Evolutionary conservation across 352 stramenopile species (phyloP), one percentile per base, ranked within the genome.

Genomic region (Pythium aquatile): DNA sequence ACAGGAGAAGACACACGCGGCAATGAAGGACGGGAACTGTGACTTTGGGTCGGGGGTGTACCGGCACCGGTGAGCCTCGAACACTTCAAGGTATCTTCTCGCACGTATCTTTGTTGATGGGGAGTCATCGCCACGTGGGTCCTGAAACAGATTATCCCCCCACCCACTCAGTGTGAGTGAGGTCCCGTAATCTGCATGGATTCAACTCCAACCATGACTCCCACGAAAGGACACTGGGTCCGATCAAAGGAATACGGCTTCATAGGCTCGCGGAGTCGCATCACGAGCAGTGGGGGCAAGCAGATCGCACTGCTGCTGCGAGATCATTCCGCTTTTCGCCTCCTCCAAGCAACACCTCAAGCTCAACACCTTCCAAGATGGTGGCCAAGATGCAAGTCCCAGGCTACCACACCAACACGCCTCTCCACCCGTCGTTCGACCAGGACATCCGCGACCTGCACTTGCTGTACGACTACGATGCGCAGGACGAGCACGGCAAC

Each of bases 401-500:
- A 17, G 76, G 76, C 49, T 84, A 81, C 70, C 76, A 84, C 74
- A 77, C 74, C 57, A 84, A 84, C 74, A 84, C 76, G 33, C 66
- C 72, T 16, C 61, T 85, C 44, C 72, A 85, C 61, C 70, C 77
- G 58, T 83, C 77, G 47, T 85, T 85, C 63, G 70, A 85, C 56
- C 59, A 79, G 58, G 77, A 85, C 56, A 85, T 85, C 62, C 76
- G 76, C 55, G 72, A 81, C 69, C 49, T 81, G 16, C 76, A 84
- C 63, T 60, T 84, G 28, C 30, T 85, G 33, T 85, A 85, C 70
- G 76, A 85, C 65, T 85, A 85, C 63, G 70, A 82, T 47, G 74
- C 72, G 28, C 66, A 81, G 55, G 64, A 56, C 40, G 55, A 63
- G 28, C 60, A 85, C 28, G 74, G 76, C 63, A 78, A 75, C 59